Evolutionary conservation across 306 rosid species (phyloP), one percentile per base, ranked within the genome.

Genomic region (Trifolium repens): DNA sequence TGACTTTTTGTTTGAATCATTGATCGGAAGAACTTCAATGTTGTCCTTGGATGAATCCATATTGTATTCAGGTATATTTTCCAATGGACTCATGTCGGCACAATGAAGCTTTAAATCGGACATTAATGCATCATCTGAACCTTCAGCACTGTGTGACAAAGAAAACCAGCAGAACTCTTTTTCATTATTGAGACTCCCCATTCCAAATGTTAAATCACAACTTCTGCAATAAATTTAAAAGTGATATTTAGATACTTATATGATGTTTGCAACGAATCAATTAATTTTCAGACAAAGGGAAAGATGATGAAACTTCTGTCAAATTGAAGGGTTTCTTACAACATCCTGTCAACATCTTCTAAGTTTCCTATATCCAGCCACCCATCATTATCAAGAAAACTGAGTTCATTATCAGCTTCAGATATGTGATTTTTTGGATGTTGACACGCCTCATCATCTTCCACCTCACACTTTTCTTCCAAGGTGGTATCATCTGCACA

Each of bases 301-400:
- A 47, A 78, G 66, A 65, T 49, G 49, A 66, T 32, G 24, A 54
- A 43, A 65, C 14, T 59, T 67, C 40, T 34, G 44, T 78, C 66
- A 53, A 75, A 71, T 42, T 46, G 22, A 71, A 78, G 30, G 72
- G 42, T 17, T 78, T 53, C 87, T 47, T 69, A 75, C 64, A 92
- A 87, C 96, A 92, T 88, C 85, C 91, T 85, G 83, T 92, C 93
- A 73, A 92, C 90, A 53, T 92, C 97, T 80, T 90, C 97, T 79
- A 92, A 92, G 64, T 87, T 84, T 67, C 88, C 97, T 32, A 92
- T 90, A 78, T 90, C 91, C 42, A 81, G 83, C 97, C 97, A 92
- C 62, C 88, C 91, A 79, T 89, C 90, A 80, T 82, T 83, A 73
- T 89, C 93, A 63, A 92, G 78, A 81, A 90, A 92, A 69, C 90